Conservation (phyloP, 495 filamentous ascomycete species). For the Talaromyces adpressus region DNA sequence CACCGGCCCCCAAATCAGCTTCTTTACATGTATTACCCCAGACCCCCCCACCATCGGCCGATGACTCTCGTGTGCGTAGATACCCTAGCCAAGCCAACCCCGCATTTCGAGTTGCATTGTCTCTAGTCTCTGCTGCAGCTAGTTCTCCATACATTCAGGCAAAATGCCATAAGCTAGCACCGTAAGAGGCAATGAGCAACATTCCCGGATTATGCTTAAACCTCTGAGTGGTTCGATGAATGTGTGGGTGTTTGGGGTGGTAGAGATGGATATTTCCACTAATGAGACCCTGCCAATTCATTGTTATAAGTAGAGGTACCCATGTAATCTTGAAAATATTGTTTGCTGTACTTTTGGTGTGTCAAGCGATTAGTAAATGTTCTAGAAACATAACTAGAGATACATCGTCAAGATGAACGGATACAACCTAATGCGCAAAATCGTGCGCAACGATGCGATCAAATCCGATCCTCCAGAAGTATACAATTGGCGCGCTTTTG, state of each 20-base stretch:
- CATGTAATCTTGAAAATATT: not conserved
- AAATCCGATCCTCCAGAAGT: constrained; percentile 66
- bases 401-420: not conserved
- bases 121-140: not conserved
- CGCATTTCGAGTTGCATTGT: not conserved
- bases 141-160: not conserved
- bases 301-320: not conserved
- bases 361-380: not conserved
- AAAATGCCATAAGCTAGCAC: not conserved
- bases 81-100: not conserved
- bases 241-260: not conserved
- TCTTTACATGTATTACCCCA: not conserved
- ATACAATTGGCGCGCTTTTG: constrained; percentile 70
- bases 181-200: not conserved
- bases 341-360: too few relatives aligned
- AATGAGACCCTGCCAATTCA: not conserved
- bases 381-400: not conserved
- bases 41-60: not conserved
- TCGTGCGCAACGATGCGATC: constrained; percentile 77
- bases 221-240: not conserved
- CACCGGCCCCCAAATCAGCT: not conserved
- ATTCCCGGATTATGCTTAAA: not conserved
- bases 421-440: constrained; percentile 43
- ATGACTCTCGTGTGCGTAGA: not conserved
- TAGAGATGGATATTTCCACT: not conserved